Evolutionary conservation across 192 early-diverging fungal species (phyloP), one percentile per base, ranked within the genome.

Genomic region (Coemansia pectinata): DNA sequence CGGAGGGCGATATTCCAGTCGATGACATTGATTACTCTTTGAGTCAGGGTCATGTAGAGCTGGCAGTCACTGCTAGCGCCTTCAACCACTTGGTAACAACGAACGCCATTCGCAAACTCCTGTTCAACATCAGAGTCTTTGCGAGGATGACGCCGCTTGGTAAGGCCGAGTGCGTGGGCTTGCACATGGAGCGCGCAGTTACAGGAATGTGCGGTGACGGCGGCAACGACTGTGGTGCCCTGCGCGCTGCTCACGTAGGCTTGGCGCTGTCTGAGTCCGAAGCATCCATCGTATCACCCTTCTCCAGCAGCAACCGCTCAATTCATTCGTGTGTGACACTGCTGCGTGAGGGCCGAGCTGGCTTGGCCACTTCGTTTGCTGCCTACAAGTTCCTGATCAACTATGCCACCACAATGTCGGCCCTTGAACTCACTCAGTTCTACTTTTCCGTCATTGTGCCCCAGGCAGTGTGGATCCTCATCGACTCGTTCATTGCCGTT

Each of bases 181-280:
- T 88, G 25, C 91, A 92, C 60, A 92, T 93, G 90, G 88, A 88
- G 65, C 85, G 83, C 33, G 87, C 82, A 14, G 87, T 93, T 62
- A 90, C 90, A 12, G 91, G 87, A 45, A 94, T 94, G 93, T 91
- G 90, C 76, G 93, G 93, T 50, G 93, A 94, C 63, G 93, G 93
- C 73, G 91, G 91, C 42, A 94, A 94, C 69, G 93, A 94, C 72
- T 90, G 89, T 62, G 91, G 90, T 38, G 92, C 93, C n/a, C 78
- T 94, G 47, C 90, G 91, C 45, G 90, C 91, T 14, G 87, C 92
- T 11, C 93, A 94, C 62, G 91, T 88, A 47, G 93, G 93, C 55
- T 74, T 94, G 34, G 93, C 93, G 2, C 77, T 94, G 39, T 91
- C 90, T 40, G 91, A 91, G 41, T 87, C 92, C 31, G 92, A 92